A percentile compares a stretch with the other conserved stretches of the same genome.
Conservation (phyloP, 31 red algal genomes). For the Odonthalia washingtoniensis region DNA sequence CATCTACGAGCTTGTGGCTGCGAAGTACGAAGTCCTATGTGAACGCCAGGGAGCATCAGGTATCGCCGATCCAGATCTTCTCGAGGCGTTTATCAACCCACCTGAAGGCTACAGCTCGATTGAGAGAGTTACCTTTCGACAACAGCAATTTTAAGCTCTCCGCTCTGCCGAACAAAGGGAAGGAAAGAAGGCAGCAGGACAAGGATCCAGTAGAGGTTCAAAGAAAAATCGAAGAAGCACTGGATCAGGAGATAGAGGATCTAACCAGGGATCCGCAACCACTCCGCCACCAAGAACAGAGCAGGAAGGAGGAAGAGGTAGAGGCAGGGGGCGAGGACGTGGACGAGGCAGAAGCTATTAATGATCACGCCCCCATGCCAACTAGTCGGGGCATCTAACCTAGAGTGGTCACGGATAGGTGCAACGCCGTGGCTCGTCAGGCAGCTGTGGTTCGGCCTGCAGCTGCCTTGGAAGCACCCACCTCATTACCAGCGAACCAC, state of each 20-base stretch:
- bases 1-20: constrained; percentile 20
- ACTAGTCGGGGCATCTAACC: not conserved
- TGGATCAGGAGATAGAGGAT: too few relatives aligned
- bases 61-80: constrained; percentile 32
- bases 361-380: not conserved
- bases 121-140: not conserved
- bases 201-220: too few relatives aligned
- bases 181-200: constrained; percentile 32
- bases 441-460: constrained; percentile 34
- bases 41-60: constrained; percentile 18
- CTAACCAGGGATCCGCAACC: too few relatives aligned
- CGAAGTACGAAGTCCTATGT: constrained; percentile 14
- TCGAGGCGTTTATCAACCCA: constrained; percentile 18
- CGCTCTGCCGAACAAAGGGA: constrained; percentile 23
- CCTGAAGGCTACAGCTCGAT: constrained; percentile 19
- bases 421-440: constrained; percentile 33
- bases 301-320: not conserved
- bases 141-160: constrained; percentile 28
- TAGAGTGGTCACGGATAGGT: constrained; percentile 24
- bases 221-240: too few relatives aligned
- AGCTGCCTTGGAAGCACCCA: constrained; percentile 1
- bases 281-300: too few relatives aligned
- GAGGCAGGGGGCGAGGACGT: constrained; percentile 30
- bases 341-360: constrained; percentile 1
- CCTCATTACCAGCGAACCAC: not conserved